Conservation (phyloP, 2,329 filamentous ascomycete species). For the Cryphonectria nitschkei region DNA sequence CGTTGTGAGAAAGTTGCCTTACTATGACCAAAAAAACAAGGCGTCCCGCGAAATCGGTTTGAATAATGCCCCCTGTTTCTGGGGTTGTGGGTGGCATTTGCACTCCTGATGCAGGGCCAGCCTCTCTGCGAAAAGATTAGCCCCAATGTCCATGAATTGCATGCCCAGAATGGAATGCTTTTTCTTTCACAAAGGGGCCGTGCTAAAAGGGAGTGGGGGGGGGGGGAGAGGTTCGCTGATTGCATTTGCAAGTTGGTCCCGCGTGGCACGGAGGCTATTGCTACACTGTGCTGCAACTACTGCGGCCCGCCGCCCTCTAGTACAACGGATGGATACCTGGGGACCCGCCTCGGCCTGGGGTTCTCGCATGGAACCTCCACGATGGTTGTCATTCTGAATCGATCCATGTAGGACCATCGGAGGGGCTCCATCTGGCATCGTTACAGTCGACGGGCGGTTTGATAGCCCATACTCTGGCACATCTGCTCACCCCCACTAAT, state of each 20-base stretch:
- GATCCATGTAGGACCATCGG: not conserved
- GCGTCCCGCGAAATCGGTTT: conserved; percentile 11
- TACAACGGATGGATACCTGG: not conserved
- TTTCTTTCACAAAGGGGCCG: conserved; percentile 18
- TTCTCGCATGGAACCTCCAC: conserved; percentile 10
- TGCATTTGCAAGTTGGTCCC: not conserved
- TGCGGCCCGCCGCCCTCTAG: not conserved
- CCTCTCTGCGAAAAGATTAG: conserved; percentile 4
- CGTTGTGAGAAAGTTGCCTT: not conserved
- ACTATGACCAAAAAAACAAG: not conserved
- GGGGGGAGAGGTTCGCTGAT: not conserved
- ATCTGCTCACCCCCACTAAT: not conserved
- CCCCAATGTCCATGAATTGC: conserved; percentile 18
- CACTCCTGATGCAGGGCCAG: conserved; percentile 18
- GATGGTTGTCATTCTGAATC: not conserved
- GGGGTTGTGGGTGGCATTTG: conserved; percentile 2
- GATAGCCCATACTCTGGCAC: not conserved
- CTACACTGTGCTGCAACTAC: conserved; percentile 19
- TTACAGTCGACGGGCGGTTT: not conserved
- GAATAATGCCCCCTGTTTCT: not conserved
- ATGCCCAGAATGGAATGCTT: conserved; percentile 21
- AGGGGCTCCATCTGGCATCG: conserved; percentile 5
- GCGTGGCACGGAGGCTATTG: not conserved
- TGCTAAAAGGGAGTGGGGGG: conserved; percentile 15
- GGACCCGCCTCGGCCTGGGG: not conserved